phyloP scores from a whole-genome alignment of 2,329 filamentous ascomycete species.

The Pseudogymnoascus sp. region DNA sequence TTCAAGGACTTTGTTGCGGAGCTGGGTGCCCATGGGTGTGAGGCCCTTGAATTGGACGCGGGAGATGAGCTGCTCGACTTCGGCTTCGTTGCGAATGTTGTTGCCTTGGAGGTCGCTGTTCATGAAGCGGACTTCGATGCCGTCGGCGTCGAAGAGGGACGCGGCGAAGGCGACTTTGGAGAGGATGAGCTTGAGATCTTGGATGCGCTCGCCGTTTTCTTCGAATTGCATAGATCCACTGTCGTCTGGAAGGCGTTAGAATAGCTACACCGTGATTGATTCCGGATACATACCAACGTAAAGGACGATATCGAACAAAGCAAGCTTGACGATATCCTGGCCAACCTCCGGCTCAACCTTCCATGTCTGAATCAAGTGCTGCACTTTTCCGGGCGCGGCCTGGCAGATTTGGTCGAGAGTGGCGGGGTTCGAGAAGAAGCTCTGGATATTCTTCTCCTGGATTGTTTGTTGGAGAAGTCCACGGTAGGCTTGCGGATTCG shows the following conservation, averaged over 20 bases:
- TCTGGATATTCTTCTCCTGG: slow-evolving; percentile 12
- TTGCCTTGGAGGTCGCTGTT: slow-evolving; percentile 49
- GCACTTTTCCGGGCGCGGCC: slow-evolving; percentile 15
- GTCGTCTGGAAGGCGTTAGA: slow-evolving; percentile 40
- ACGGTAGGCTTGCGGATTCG: slow-evolving; percentile 13
- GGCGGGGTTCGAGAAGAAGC: slow-evolving; percentile 9
- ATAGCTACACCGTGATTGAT: background rate
- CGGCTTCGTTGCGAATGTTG: slow-evolving; percentile 46
- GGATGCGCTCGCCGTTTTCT: slow-evolving; percentile 57
- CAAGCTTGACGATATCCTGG: slow-evolving; percentile 28
- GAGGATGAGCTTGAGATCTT: slow-evolving; percentile 57
- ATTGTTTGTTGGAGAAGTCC: slow-evolving; percentile 15
- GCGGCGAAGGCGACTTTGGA: slow-evolving; percentile 55
- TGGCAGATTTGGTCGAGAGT: slow-evolving; percentile 12
- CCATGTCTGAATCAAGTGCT: slow-evolving; percentile 23
- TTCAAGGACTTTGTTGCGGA: slow-evolving; percentile 56
- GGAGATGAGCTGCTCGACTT: slow-evolving; percentile 49
- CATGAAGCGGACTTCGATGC: slow-evolving; percentile 63
- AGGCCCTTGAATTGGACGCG: slow-evolving; percentile 56
- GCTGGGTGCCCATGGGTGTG: slow-evolving; percentile 56
- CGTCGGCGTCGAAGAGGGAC: slow-evolving; percentile 61
- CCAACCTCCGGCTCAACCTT: slow-evolving; percentile 25
- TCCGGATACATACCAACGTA: slow-evolving; percentile 21
- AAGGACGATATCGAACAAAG: slow-evolving; percentile 27
- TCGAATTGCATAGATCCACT: slow-evolving; percentile 64